A percentile compares a stretch with the other conserved stretches of the same genome.
phyloP scores from a whole-genome alignment of 2,329 filamentous ascomycete species.

The Cladophialophora chaetospira region DNA sequence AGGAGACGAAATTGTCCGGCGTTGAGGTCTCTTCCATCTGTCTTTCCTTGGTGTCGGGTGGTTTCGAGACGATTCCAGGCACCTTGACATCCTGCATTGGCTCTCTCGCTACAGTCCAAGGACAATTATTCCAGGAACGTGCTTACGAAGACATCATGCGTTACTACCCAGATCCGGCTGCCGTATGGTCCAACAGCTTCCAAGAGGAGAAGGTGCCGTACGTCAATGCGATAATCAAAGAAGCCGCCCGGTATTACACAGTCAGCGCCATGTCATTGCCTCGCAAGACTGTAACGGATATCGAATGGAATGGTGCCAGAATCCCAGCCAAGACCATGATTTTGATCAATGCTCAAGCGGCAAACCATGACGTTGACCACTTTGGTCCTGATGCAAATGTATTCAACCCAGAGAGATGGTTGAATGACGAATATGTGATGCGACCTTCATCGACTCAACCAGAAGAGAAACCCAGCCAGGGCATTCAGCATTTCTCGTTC shows the following conservation, averaged over 20 bases:
- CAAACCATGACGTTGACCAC: slow-evolving; percentile 66
- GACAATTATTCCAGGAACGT: slow-evolving; percentile 66
- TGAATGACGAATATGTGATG: slow-evolving; percentile 46
- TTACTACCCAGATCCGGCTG: slow-evolving; percentile 62
- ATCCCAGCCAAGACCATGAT: slow-evolving; percentile 75
- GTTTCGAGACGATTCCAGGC: slow-evolving; percentile 73
- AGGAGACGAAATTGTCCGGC: slow-evolving; percentile 64
- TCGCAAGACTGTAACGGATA: slow-evolving; percentile 65
- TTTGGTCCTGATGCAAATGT: slow-evolving; percentile 56
- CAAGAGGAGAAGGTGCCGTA: slow-evolving; percentile 71
- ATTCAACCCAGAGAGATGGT: slow-evolving; percentile 68
- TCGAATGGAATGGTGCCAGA: slow-evolving; percentile 63
- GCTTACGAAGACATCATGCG: slow-evolving; percentile 68
- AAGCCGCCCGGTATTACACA: slow-evolving; percentile 72
- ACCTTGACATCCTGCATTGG: slow-evolving; percentile 74
- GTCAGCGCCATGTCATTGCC: slow-evolving; percentile 74
- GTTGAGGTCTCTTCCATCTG: slow-evolving; percentile 75
- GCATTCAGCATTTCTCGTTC: slow-evolving; percentile 59
- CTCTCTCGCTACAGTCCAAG: slow-evolving; percentile 63
- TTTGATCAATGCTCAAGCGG: slow-evolving; percentile 73
- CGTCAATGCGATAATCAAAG: slow-evolving; percentile 72
- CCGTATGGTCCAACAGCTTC: slow-evolving; percentile 68
- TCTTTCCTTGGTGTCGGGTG: slow-evolving; percentile 73
- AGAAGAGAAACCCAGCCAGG: slow-evolving; percentile 48
- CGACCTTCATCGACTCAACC: slow-evolving; percentile 37